Evolutionary conservation across 257 asterid genomes (phyloP).

Genomic region (Rauvolfia tetraphylla): DNA sequence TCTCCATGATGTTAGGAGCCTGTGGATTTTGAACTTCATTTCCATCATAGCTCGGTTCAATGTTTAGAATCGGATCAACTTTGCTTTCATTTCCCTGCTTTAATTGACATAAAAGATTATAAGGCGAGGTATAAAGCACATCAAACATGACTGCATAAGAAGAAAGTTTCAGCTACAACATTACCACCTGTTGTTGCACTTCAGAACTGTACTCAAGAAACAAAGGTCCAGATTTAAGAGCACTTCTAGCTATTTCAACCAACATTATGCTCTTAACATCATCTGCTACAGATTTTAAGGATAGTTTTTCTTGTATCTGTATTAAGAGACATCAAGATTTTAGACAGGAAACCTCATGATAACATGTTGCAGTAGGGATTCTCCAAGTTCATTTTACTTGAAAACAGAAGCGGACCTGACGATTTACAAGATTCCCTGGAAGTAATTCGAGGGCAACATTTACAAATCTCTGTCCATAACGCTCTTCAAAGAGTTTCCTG

Average conservation of each 20-base stretch:
- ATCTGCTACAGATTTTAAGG: slow-evolving; percentile 39
- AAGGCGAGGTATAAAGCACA: background rate
- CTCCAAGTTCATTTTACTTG: background rate
- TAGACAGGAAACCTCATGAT: background rate
- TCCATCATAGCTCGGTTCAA: background rate
- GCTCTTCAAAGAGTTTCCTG: slow-evolving; percentile 56
- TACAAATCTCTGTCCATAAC: slow-evolving; percentile 57
- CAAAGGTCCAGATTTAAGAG: slow-evolving; percentile 40
- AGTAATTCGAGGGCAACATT: slow-evolving; percentile 50
- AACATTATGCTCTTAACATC: slow-evolving; percentile 54
- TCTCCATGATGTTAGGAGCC: slow-evolving; percentile 4
- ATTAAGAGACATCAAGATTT: background rate
- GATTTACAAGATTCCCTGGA: slow-evolving; percentile 64
- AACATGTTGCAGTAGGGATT: background rate
- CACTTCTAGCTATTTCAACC: slow-evolving; percentile 47
- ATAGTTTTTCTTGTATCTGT: slow-evolving; percentile 49
- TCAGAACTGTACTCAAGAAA: slow-evolving; percentile 49
- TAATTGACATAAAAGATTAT: background rate
- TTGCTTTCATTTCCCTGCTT: slow-evolving; percentile 25
- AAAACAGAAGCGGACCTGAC: slow-evolving; percentile 40
- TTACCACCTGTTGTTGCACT: slow-evolving; percentile 30
- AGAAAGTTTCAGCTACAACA: background rate
- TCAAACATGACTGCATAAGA: background rate
- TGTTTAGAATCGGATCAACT: slow-evolving; percentile 5
- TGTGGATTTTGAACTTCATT: slow-evolving; percentile 1